Percentiles rank a stretch among this genome's conserved stretches.
Conservation (phyloP, 2,329 filamentous ascomycete genomes). For the Xylariales sp. region DNA sequence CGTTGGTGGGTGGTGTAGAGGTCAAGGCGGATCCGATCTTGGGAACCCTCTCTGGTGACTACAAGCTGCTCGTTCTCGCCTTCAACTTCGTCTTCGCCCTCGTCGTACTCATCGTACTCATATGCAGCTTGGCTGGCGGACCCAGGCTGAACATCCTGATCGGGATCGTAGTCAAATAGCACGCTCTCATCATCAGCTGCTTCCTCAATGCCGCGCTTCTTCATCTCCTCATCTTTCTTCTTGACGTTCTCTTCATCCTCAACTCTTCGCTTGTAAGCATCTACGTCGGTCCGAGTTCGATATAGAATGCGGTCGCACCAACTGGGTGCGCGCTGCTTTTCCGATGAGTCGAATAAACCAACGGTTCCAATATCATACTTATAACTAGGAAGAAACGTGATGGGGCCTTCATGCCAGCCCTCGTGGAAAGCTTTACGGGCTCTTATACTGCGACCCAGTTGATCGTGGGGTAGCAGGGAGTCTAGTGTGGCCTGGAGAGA, state of each 20-base stretch:
- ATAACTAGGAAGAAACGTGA: constrained; percentile 89
- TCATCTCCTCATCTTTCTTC: constrained; percentile 81
- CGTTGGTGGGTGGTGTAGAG: constrained; percentile 85
- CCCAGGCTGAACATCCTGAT: constrained; percentile 57
- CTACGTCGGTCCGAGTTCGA: constrained; percentile 67
- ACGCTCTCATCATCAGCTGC: constrained; percentile 75
- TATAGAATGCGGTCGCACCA: constrained; percentile 97
- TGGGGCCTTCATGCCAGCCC: constrained; percentile 85
- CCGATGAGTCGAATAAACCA: constrained; percentile 88
- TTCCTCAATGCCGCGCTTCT: constrained; percentile 68
- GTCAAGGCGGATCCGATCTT: constrained; percentile 51
- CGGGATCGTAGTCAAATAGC: constrained; percentile 86
- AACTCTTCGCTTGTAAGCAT: constrained; percentile 58
- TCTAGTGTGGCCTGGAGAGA: constrained; percentile 85
- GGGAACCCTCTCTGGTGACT: constrained; percentile 53
- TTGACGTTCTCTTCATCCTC: constrained; percentile 61
- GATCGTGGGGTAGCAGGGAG: constrained; percentile 85
- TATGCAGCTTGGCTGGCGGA: constrained; percentile 26
- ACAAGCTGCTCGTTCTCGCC: constrained; percentile 43
- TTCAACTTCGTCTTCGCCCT: constrained; percentile 37
- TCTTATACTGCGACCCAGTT: constrained; percentile 71
- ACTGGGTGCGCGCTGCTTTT: constrained; percentile 87
- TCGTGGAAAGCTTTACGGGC: constrained; percentile 80
- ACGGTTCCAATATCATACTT: constrained; percentile 97
- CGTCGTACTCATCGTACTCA: constrained; percentile 19